Conservation (phyloP, 768 basidiomycete genomes). For the Leccinum olivaceopallidum region DNA sequence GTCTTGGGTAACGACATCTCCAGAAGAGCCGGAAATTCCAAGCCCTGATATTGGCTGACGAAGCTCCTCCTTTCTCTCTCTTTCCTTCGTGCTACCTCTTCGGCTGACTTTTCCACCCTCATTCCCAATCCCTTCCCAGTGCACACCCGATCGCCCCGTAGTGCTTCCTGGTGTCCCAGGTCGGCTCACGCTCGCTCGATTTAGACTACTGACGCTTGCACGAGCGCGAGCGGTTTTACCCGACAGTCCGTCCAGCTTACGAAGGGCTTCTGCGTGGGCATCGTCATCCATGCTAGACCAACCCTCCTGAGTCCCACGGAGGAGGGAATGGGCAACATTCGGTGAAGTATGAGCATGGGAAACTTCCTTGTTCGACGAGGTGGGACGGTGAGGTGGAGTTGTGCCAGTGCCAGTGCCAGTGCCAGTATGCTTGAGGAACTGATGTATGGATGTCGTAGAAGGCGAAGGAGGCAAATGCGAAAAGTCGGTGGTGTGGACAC, state of each 20-base stretch:
- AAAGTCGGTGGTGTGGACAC: conserved; percentile 73
- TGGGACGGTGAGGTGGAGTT: conserved; percentile 34
- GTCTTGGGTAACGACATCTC: conserved; percentile 38
- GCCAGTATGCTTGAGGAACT: conserved; percentile 65
- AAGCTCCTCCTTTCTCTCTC: conserved; percentile 45
- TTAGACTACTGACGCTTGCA: conserved; percentile 73
- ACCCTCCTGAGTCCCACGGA: conserved; percentile 86
- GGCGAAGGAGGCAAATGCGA: conserved; percentile 91
- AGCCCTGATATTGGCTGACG: conserved; percentile 30
- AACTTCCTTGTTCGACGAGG: conserved; percentile 41
- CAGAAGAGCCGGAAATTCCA: conserved; percentile 38
- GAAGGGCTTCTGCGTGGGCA: conserved; percentile 85
- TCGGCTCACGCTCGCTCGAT: conserved; percentile 65
- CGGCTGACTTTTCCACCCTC: conserved; percentile 38
- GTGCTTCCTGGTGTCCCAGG: conserved; percentile 75
- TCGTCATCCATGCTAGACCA: conserved; percentile 89
- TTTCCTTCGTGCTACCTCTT: conserved; percentile 40
- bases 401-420: conserved; percentile 40
- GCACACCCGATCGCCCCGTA: conserved; percentile 43
- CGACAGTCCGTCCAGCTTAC: conserved; percentile 88
- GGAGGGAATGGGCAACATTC: conserved; percentile 80
- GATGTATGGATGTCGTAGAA: conserved; percentile 86
- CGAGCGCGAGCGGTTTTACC: conserved; percentile 76
- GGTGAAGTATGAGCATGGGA: conserved; percentile 46
- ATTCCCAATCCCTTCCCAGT: conserved; percentile 73